A percentile compares a stretch with the other conserved stretches of the same genome.
Conservation (phyloP, 2,329 filamentous ascomycete genomes). For the Ambrosiella xylebori region DNA sequence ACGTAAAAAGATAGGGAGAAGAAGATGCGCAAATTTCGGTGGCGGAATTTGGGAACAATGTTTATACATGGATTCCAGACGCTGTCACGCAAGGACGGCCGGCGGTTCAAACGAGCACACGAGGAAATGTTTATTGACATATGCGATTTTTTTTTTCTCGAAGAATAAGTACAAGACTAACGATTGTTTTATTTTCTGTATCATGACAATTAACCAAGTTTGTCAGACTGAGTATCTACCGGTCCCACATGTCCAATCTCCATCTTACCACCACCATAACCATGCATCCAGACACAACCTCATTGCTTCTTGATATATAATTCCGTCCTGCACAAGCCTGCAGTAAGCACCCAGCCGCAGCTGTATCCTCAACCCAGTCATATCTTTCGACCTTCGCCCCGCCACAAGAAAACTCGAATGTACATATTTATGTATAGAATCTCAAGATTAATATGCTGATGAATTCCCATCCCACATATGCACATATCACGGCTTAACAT, state of each 20-base stretch:
- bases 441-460: too few relatives aligned
- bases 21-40: background rate
- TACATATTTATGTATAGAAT: too few relatives aligned
- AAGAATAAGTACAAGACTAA: too few relatives aligned
- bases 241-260: background rate
- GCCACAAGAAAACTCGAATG: background rate
- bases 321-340: background rate
- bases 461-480: too few relatives aligned
- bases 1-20: background rate
- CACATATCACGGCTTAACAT: too few relatives aligned
- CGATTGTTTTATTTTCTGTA: too few relatives aligned
- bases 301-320: background rate
- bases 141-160: too few relatives aligned
- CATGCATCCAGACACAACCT: background rate
- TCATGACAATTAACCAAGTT: too few relatives aligned
- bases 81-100: too few relatives aligned
- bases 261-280: background rate
- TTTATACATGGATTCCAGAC: background rate
- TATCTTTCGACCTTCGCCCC: background rate
- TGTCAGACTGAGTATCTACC: too few relatives aligned
- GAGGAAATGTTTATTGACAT: too few relatives aligned
- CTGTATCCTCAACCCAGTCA: background rate
- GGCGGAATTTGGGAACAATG: background rate
- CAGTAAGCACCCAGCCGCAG: background rate
- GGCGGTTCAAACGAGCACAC: too few relatives aligned